Conservation (phyloP, 768 basidiomycete genomes). For the Lepiota brunneoincarnata region DNA sequence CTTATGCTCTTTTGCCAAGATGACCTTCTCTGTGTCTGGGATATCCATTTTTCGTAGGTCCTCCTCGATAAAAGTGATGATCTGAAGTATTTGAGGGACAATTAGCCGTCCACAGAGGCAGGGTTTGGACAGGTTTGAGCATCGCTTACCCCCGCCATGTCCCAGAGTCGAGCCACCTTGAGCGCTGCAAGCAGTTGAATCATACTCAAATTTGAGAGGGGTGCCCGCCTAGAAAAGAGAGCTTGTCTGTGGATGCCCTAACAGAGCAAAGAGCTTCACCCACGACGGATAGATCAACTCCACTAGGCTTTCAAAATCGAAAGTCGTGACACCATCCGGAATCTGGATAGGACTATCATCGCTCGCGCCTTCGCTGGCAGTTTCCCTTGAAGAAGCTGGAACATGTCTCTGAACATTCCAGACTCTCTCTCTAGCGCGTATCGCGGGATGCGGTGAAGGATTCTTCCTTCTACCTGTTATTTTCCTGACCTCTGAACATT, state of each 20-base stretch:
- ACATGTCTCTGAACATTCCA: conserved; percentile 6
- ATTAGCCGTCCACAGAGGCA: no score
- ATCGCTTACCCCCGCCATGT: neutral
- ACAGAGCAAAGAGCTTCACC: no score
- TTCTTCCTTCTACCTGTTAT: no score
- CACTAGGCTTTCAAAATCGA: conserved; percentile 1
- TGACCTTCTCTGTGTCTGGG: neutral
- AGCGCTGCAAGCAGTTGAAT: neutral
- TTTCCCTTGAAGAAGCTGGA: conserved; percentile 1
- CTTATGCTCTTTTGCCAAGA: neutral
- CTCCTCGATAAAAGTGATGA: neutral
- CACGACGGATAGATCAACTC: neutral
- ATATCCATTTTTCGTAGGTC: neutral
- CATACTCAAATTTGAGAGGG: neutral
- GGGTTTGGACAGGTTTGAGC: no score
- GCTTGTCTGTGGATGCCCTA: neutral
- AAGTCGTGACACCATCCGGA: neutral
- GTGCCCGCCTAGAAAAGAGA: neutral
- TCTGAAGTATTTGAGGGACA: neutral
- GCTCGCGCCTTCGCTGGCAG: neutral
- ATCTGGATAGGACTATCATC: conserved; percentile 1
- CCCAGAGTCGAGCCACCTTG: neutral
- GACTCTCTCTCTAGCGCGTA: no score
- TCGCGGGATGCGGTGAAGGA: no score
- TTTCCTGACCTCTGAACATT: no score